phyloP scores from a whole-genome alignment of 2,329 filamentous ascomycete species.

The Penicillium psychrosexuale region DNA sequence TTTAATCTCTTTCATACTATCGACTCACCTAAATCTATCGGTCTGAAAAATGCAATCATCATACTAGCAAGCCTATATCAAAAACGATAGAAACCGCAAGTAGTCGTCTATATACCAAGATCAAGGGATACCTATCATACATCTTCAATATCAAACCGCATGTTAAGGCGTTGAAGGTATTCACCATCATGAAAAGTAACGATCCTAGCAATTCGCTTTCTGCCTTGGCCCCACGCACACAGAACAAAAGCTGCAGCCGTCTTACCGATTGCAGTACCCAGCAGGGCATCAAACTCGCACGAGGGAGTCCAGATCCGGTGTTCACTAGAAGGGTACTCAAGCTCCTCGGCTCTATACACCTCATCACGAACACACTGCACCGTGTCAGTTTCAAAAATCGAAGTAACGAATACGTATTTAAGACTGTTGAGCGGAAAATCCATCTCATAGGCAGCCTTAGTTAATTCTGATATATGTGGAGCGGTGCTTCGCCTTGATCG shows the following conservation, averaged over 20 bases:
- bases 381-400: not conserved
- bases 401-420: not conserved
- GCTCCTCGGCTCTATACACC: not conserved
- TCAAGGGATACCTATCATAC: not conserved
- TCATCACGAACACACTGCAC: not conserved
- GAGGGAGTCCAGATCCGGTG: not conserved
- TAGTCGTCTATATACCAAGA: not conserved
- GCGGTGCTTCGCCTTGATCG: not conserved
- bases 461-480: constrained; percentile 3
- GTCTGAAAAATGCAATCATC: not conserved
- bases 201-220: not conserved
- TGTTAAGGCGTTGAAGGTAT: not conserved
- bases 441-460: constrained; percentile 4
- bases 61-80: not conserved
- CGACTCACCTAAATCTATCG: not conserved
- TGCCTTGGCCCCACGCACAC: not conserved
- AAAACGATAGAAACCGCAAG: not conserved
- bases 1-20: not conserved
- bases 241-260: not conserved
- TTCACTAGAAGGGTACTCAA: not conserved
- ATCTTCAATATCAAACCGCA: constrained; percentile 7
- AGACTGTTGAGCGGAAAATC: not conserved
- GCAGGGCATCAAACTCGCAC: not conserved
- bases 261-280: constrained; percentile 3
- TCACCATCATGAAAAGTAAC: not conserved